Base-by-base conservation (phyloP, 2,329 filamentous ascomycete genomes). In the Blastomyces silverae region DNA sequence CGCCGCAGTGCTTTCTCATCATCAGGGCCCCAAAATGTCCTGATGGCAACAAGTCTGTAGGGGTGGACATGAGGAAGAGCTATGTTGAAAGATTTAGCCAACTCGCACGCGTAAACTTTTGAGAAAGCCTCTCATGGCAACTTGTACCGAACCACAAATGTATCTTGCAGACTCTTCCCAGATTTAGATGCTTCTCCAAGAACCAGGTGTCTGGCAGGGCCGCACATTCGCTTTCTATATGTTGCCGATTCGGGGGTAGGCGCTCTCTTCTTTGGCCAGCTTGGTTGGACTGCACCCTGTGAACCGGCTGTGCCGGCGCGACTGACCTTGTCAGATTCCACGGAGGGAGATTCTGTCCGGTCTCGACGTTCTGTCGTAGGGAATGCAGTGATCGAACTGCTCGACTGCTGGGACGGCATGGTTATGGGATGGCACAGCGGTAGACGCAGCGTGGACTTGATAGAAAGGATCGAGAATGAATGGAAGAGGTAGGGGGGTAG, bases 91-190 rank as follows among this genome's bases (percentile, higher is more conserved):
- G 50, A 63, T 1, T 68, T 62, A 42, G 68, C 67, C 57, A 71
- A 65, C 58, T 71, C 62, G 59, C 65, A 71, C 52, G 67, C 60
- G 34, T 70, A 73, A 60, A 65, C 58, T 57, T 66, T 66, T 39
- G 68, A 61, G 39, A 67, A 72, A 52, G 66, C 70, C n/a, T 72
- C 65, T 68, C 52, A 72, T 10, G 66, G 70, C n/a, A 66, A 70
- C 58, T 70, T 66, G 31, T 70, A 3, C 52, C 37, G 25, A 34
- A 66, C 48, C 2, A 65, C 46, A 13, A 59, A 42, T 5, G 44
- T 22, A 6, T 58, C 7, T 25, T 37, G 3, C 25, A 39, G 13
- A 15, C 20, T 15, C 42, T 63, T 17, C 10, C 52, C 42, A 1
- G 52, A 62, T 34, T 59, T 48, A 37, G 39, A 44, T 37, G 48